phyloP scores from a whole-genome alignment of 495 filamentous ascomycete genomes.

The Letharia lupina region DNA sequence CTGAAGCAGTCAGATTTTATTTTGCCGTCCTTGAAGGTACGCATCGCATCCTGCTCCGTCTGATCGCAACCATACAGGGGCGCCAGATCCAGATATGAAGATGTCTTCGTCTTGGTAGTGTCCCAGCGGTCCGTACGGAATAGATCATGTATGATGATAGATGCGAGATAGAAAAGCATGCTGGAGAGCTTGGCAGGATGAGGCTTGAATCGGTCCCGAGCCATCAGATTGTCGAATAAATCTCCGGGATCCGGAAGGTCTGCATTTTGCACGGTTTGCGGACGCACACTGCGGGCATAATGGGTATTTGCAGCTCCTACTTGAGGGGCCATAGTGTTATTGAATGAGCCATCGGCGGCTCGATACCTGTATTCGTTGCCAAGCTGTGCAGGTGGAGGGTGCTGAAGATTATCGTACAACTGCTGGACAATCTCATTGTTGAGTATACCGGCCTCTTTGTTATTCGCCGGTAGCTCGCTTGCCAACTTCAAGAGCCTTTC shows the following conservation, averaged over 20 bases:
- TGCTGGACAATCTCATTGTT: conserved; percentile 55
- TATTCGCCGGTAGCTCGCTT: conserved; percentile 47
- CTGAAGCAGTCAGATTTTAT: conserved; percentile 78
- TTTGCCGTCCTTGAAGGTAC: conserved; percentile 73
- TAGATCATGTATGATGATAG: conserved; percentile 77
- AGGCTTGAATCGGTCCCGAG: conserved; percentile 50
- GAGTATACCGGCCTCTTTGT: conserved; percentile 42
- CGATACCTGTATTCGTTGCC: conserved; percentile 59
- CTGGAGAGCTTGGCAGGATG: conserved; percentile 79
- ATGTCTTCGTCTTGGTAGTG: conserved; percentile 57
- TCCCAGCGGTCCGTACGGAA: conserved; percentile 55
- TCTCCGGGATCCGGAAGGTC: conserved; percentile 65
- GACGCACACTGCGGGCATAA: conserved; percentile 66
- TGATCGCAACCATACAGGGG: conserved; percentile 81
- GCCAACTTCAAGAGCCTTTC: conserved; percentile 44
- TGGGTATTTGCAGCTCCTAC: conserved; percentile 55
- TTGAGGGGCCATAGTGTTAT: conserved; percentile 52
- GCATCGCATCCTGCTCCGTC: conserved; percentile 62
- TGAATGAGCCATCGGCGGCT: conserved; percentile 61
- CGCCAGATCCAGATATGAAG: conserved; percentile 76
- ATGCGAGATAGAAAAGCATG: conserved; percentile 81
- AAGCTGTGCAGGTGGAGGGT: conserved; percentile 47
- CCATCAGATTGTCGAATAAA: conserved; percentile 70
- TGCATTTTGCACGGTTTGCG: conserved; percentile 53
- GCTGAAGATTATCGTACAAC: conserved; percentile 53